phyloP scores from a whole-genome alignment of 768 basidiomycete species.

The Thelephora ganbajun region DNA sequence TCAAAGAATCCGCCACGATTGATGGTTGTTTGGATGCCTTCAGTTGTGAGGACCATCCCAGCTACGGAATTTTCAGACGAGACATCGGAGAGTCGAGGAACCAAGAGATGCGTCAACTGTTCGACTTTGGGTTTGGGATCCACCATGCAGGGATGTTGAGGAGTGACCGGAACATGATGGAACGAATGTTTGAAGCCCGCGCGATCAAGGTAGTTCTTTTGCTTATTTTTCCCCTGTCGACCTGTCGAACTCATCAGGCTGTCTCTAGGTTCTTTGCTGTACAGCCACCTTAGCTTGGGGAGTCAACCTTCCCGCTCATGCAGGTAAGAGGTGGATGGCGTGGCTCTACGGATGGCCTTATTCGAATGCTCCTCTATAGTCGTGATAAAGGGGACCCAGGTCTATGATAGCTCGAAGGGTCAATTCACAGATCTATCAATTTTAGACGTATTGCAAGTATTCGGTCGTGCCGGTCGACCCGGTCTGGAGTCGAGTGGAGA shows the following conservation, averaged over 20 bases:
- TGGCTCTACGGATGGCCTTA: conserved; percentile 3
- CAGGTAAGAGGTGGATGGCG: conserved; percentile 35
- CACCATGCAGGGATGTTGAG: conserved; percentile 98
- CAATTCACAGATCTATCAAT: conserved; percentile 87
- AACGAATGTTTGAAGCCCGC: conserved; percentile 80
- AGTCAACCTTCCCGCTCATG: conserved; percentile 96
- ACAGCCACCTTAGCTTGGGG: conserved; percentile 99
- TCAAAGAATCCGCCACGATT: conserved; percentile 60
- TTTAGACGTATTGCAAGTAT: conserved; percentile 93
- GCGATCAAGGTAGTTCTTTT: conserved; percentile 63
- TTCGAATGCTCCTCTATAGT: conserved; percentile 28
- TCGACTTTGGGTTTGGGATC: conserved; percentile 87
- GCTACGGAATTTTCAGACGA: conserved; percentile 60
- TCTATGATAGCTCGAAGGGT: conserved; percentile 87
- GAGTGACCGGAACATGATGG: conserved; percentile 89
- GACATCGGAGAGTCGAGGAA: conserved; percentile 75
- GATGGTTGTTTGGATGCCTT: conserved; percentile 72
- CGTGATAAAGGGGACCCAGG: conserved; percentile 92
- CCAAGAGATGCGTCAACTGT: conserved; percentile 92
- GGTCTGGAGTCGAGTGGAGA: conserved; percentile 86
- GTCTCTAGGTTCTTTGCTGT: conserved; percentile 82
- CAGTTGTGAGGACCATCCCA: conserved; percentile 69
- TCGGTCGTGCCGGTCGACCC: conserved; percentile 88
- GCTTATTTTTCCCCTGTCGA: not conserved
- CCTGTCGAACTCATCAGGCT: not conserved